Evolutionary conservation across 306 rosid species (phyloP).

Genomic region (Erythrophleum fordii): DNA sequence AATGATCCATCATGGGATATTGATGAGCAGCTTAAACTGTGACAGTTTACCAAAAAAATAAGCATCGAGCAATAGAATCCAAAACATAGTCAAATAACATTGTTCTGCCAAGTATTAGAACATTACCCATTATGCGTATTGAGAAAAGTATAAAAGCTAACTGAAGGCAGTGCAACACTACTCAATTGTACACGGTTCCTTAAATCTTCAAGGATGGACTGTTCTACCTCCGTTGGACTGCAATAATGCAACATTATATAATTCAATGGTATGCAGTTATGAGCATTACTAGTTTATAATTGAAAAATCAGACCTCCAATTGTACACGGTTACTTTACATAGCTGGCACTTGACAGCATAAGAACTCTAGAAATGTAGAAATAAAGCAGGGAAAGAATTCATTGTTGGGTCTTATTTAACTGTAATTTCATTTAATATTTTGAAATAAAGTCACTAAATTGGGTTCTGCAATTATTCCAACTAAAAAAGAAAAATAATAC

Average conservation of each 20-base stretch:
- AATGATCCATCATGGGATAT: slow-evolving; percentile 93
- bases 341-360: slow-evolving; percentile 19
- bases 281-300: slow-evolving; percentile 5
- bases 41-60: slow-evolving; percentile 33
- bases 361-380: slow-evolving; percentile 20
- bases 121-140: slow-evolving; percentile 87
- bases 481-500: not conserved
- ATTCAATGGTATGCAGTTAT: slow-evolving; percentile 17
- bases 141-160: slow-evolving; percentile 89
- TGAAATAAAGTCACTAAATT: slow-evolving; percentile 5
- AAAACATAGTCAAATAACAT: slow-evolving; percentile 32
- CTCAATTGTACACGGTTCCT: slow-evolving; percentile 97
- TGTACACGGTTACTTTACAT: not conserved
- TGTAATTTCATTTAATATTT: slow-evolving; percentile 16
- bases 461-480: slow-evolving; percentile 2
- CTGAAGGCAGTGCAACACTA: slow-evolving; percentile 85
- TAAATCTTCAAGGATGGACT: slow-evolving; percentile 92
- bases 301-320: slow-evolving; percentile 26
- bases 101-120: slow-evolving; percentile 22
- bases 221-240: slow-evolving; percentile 91
- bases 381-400: slow-evolving; percentile 16
- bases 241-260: slow-evolving; percentile 42
- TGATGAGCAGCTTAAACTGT: slow-evolving; percentile 91
- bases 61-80: slow-evolving; percentile 34
- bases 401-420: not conserved